Percentiles rank a stretch among this genome's conserved stretches.
Evolutionary conservation across 2,329 filamentous ascomycete genomes (phyloP).

Genomic region (Diaporthe batatas): DNA sequence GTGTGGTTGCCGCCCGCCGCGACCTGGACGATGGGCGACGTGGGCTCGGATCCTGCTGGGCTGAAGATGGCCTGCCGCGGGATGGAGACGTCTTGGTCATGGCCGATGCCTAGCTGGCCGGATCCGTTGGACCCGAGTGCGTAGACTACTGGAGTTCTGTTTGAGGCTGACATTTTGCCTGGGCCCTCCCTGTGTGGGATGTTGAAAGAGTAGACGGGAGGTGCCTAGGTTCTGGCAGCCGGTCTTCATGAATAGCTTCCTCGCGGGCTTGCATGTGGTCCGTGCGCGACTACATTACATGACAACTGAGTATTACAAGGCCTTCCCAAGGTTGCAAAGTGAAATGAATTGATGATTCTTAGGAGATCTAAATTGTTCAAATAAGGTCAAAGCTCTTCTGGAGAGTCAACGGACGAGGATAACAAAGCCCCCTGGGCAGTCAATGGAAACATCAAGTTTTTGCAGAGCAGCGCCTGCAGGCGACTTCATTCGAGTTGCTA

Average conservation of each 20-base stretch:
- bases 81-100: constrained; percentile 77
- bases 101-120: constrained; percentile 79
- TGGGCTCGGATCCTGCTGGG: constrained; percentile 52
- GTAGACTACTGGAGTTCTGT: constrained; percentile 68
- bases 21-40: constrained; percentile 55
- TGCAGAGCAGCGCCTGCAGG: neutral
- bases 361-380: too few relatives aligned
- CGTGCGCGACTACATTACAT: too few relatives aligned
- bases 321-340: too few relatives aligned
- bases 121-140: constrained; percentile 83
- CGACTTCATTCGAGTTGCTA: neutral
- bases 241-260: too few relatives aligned
- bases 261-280: too few relatives aligned
- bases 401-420: neutral
- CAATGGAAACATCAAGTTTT: neutral
- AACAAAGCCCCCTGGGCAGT: neutral
- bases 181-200: neutral
- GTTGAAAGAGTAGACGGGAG: neutral
- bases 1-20: constrained; percentile 89
- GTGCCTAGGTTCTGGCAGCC: neutral
- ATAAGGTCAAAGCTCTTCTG: too few relatives aligned
- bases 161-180: constrained; percentile 2
- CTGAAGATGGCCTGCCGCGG: constrained; percentile 74
- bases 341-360: too few relatives aligned
- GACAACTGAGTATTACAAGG: too few relatives aligned